A percentile compares a stretch with the other conserved stretches of the same genome.
phyloP scores from a whole-genome alignment of 495 filamentous ascomycete genomes.

The Cladorrhinum samala region DNA sequence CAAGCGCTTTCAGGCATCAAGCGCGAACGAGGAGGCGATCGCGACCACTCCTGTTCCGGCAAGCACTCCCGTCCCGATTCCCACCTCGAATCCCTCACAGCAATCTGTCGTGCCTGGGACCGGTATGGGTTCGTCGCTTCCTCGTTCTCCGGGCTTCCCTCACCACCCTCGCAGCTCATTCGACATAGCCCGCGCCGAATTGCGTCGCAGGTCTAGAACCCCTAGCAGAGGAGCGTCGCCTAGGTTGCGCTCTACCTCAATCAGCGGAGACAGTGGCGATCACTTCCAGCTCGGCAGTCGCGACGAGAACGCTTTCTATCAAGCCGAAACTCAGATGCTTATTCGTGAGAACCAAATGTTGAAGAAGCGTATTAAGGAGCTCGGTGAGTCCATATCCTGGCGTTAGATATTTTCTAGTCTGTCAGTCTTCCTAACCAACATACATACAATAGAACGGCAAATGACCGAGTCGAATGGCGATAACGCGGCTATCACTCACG shows the following conservation, averaged over 20 bases:
- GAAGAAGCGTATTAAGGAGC: slow-evolving; percentile 72
- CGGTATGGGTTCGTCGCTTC: slow-evolving; percentile 26
- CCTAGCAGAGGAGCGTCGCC: slow-evolving; percentile 52
- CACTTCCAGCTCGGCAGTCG: slow-evolving; percentile 43
- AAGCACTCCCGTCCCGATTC: slow-evolving; percentile 43
- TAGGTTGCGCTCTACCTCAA: slow-evolving; percentile 47
- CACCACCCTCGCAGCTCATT: slow-evolving; percentile 51
- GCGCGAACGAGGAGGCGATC: slow-evolving; percentile 56
- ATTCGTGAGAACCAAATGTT: slow-evolving; percentile 92
- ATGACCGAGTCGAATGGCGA: slow-evolving; percentile 24
- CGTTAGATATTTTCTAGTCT: neutral
- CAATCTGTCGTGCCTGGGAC: slow-evolving; percentile 19
- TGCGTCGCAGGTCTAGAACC: slow-evolving; percentile 49
- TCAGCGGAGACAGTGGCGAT: slow-evolving; percentile 47
- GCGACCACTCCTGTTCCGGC: too few relatives aligned
- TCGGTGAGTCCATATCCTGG: slow-evolving; percentile 48
- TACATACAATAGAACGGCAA: slow-evolving; percentile 30
- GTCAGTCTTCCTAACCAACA: slow-evolving; percentile 1
- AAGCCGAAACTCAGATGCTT: slow-evolving; percentile 84
- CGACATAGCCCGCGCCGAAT: slow-evolving; percentile 49
- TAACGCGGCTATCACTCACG: slow-evolving; percentile 29
- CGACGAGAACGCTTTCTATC: slow-evolving; percentile 83
- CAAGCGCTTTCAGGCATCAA: slow-evolving; percentile 40
- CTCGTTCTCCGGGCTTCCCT: slow-evolving; percentile 49
- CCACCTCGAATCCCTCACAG: slow-evolving; percentile 22